A percentile compares a stretch with the other conserved stretches of the same genome.
Conservation (phyloP, 352 stramenopile species). For the Phytophthora crassamura region DNA sequence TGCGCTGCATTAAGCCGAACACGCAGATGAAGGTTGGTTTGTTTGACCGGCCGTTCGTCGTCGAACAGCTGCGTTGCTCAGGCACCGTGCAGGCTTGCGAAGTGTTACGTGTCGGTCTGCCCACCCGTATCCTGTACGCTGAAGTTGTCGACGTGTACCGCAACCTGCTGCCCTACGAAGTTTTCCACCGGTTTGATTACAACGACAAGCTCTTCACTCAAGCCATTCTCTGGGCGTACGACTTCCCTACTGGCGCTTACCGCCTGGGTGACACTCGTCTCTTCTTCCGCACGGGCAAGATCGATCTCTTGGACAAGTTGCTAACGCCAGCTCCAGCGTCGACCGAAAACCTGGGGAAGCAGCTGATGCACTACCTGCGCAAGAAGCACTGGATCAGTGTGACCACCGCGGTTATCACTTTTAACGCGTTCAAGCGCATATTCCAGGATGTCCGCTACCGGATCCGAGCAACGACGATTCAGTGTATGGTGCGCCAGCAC, state of each 20-base stretch:
- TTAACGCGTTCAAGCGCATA: conserved; percentile 75
- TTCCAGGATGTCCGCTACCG: conserved; percentile 76
- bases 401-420: conserved; percentile 72
- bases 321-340: conserved; percentile 57
- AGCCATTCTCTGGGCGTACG: conserved; percentile 79
- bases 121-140: conserved; percentile 86
- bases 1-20: conserved; percentile 97
- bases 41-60: conserved; percentile 81
- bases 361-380: conserved; percentile 67
- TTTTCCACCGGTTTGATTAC: conserved; percentile 77
- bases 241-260: conserved; percentile 80
- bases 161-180: conserved; percentile 61
- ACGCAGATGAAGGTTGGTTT: conserved; percentile 91
- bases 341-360: conserved; percentile 35
- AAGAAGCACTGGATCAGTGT: conserved; percentile 86
- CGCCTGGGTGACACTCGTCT: conserved; percentile 79
- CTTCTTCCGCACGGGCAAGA: conserved; percentile 90
- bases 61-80: conserved; percentile 77
- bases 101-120: conserved; percentile 80
- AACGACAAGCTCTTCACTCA: conserved; percentile 91
- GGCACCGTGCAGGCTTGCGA: conserved; percentile 83
- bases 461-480: conserved; percentile 74
- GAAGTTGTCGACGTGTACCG: conserved; percentile 89
- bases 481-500: conserved; percentile 82
- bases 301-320: conserved; percentile 82